Percentiles rank a stretch among this genome's conserved stretches.
Conservation (phyloP, 257 asterid species). For the Prunella vulgaris region DNA sequence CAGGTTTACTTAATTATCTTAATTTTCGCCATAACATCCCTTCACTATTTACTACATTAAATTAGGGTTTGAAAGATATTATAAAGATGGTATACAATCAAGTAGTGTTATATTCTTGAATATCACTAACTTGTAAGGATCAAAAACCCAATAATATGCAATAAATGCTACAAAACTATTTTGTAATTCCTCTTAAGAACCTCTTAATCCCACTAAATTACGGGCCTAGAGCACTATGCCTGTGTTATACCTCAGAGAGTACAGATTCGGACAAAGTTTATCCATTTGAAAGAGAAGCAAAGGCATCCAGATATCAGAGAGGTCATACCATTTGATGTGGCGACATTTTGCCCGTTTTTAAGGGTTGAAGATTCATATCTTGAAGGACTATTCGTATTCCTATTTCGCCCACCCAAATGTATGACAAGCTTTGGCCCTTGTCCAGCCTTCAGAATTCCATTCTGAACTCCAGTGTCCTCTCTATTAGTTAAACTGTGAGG, state of each 20-base stretch:
- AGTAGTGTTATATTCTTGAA: neutral
- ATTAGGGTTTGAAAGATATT: neutral
- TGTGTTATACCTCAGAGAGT: neutral
- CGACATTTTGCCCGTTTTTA: slow-evolving; percentile 49
- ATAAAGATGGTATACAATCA: neutral
- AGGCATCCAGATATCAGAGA: slow-evolving; percentile 4
- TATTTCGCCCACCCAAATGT: slow-evolving; percentile 73
- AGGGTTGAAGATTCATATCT: slow-evolving; percentile 59
- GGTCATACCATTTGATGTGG: slow-evolving; percentile 53
- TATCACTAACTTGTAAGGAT: neutral
- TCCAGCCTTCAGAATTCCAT: slow-evolving; percentile 40
- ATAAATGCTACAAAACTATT: neutral
- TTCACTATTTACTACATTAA: neutral
- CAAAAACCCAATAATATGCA: neutral
- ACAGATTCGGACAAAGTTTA: neutral
- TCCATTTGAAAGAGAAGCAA: slow-evolving; percentile 2
- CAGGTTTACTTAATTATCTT: neutral
- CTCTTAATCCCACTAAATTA: slow-evolving; percentile 13
- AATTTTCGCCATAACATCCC: neutral
- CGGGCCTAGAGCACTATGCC: slow-evolving; percentile 4
- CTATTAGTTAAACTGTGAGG: slow-evolving; percentile 32
- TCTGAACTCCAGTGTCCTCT: slow-evolving; percentile 45
- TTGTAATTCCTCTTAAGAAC: neutral
- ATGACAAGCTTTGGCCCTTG: slow-evolving; percentile 83
- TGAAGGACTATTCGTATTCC: slow-evolving; percentile 47